Evolutionary conservation across 2,329 filamentous ascomycete genomes (phyloP).

Genomic region (Coniosporium tulheliwenetii): DNA sequence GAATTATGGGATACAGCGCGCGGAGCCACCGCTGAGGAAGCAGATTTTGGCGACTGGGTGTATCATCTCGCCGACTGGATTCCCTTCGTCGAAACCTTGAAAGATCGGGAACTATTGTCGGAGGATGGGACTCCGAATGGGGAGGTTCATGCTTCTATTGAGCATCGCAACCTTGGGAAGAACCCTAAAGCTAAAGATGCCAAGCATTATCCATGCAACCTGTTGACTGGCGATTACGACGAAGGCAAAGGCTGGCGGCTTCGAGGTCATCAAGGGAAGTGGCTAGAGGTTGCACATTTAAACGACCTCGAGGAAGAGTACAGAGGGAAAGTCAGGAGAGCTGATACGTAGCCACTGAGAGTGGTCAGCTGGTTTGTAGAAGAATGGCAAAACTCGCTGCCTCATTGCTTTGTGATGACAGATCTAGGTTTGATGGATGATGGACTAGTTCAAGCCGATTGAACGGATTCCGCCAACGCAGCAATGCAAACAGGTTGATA

Average conservation of each 20-base stretch:
- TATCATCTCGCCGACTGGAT: constrained; percentile 7
- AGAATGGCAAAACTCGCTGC: too few species aligned
- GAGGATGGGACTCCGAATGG: constrained; percentile 13
- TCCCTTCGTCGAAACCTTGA: constrained; percentile 8
- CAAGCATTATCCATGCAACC: not conserved
- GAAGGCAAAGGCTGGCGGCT: not conserved
- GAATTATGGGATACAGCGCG: constrained; percentile 11
- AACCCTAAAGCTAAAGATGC: not conserved
- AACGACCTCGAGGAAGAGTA: not conserved
- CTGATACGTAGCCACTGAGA: too few species aligned
- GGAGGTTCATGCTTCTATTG: constrained; percentile 10
- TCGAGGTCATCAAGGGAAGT: not conserved
- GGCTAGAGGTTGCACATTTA: not conserved
- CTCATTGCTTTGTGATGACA: too few species aligned
- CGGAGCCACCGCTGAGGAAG: constrained; percentile 14
- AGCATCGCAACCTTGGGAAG: not conserved
- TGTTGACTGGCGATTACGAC: not conserved
- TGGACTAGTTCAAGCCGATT: too few species aligned
- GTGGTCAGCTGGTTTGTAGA: too few species aligned
- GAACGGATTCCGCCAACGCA: too few species aligned
- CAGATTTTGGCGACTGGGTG: constrained; percentile 11
- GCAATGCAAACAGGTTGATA: too few species aligned
- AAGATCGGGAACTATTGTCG: constrained; percentile 4
- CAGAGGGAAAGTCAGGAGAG: not conserved
- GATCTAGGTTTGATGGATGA: too few species aligned